Evolutionary conservation across 2,329 filamentous ascomycete genomes (phyloP), one percentile per base, ranked within the genome.

Genomic region (Trematosphaeria pertusa): DNA sequence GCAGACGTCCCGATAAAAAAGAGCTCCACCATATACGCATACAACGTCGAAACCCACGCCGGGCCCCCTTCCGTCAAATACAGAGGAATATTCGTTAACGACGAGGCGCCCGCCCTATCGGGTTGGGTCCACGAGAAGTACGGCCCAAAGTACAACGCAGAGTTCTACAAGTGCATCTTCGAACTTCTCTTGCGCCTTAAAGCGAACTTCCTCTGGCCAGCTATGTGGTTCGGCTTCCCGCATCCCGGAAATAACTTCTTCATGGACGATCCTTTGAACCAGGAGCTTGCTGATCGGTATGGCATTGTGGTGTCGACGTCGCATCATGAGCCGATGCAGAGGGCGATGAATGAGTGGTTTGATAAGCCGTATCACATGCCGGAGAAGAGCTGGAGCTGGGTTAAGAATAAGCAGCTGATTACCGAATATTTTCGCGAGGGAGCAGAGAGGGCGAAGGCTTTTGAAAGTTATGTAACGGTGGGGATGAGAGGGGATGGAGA

Each of bases 61-160:
- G 73, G 72, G 1, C 71, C 81, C n/a, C 84, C 85, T 2, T 79
- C 78, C 0, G 78, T 87, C 51, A 84, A 84, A 62, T 87, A 86
- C 64, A 79, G 85, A 15, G 85, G 85, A 2, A 76, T 87, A 56
- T 87, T 87, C 71, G 69, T 88, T 58, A 87, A 87, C 60, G 84
- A 87, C 44, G 85, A 88, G 62, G 80, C 82, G 50, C 85, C 85
- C 0, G 82, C 80, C 0, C 65, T 86, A 21, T 86, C 84, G 0
- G 82, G 81, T 52, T 88, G 85, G 83, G 73, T 78, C n/a, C 73
- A 26, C 11, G 17, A 38, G 33, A 34, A 43, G 24, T 39, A 39
- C 20, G 26, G 11, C 9, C 40, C 37, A 11, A 31, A 50, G 12
- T 38, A 48, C 46, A 19, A 52, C 22, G 30, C 46, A 2, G 41